Evolutionary conservation across 2,329 filamentous ascomycete genomes (phyloP).

Genomic region (Bipolaris zeicola): DNA sequence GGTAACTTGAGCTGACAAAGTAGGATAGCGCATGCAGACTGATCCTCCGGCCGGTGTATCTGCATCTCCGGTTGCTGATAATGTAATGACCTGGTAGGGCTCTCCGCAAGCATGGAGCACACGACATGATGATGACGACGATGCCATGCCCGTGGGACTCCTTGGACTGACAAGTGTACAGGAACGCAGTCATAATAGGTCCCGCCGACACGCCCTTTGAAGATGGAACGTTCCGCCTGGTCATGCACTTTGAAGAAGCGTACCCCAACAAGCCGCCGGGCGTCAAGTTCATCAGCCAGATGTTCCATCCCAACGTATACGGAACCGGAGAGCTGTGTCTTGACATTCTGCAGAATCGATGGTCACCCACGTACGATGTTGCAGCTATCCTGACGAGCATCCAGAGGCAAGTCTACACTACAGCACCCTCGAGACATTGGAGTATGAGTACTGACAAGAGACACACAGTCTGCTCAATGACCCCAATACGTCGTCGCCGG

Average conservation of each 20-base stretch:
- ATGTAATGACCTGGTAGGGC: slow-evolving; percentile 91
- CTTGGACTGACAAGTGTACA: slow-evolving; percentile 50
- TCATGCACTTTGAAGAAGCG: slow-evolving; percentile 99
- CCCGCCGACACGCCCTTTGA: slow-evolving; percentile 97
- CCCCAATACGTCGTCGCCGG: slow-evolving; percentile 96
- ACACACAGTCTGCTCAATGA: slow-evolving; percentile 87
- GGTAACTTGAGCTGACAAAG: slow-evolving; percentile 15
- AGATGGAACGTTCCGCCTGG: slow-evolving; percentile 94
- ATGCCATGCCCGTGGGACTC: background rate
- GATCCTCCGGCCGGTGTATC: slow-evolving; percentile 97
- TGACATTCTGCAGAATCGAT: slow-evolving; percentile 96
- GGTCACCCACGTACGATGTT: slow-evolving; percentile 98
- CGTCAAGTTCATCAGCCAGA: slow-evolving; percentile 97
- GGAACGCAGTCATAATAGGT: slow-evolving; percentile 98
- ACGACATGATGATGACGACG: slow-evolving; percentile 24
- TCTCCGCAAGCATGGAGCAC: slow-evolving; percentile 26
- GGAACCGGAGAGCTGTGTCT: slow-evolving; percentile 94
- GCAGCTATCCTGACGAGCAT: slow-evolving; percentile 97
- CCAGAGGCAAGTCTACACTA: slow-evolving; percentile 71
- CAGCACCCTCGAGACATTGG: background rate
- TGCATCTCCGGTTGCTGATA: slow-evolving; percentile 92
- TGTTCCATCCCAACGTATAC: slow-evolving; percentile 99
- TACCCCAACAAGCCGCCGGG: slow-evolving; percentile 98
- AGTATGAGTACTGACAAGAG: slow-evolving; percentile 21
- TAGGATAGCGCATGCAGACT: slow-evolving; percentile 89